Percentiles rank a stretch among this genome's conserved stretches.
Evolutionary conservation across 1,284 basidiomycete genomes (phyloP).

Genomic region (Lentinula novae-zelandiae): DNA sequence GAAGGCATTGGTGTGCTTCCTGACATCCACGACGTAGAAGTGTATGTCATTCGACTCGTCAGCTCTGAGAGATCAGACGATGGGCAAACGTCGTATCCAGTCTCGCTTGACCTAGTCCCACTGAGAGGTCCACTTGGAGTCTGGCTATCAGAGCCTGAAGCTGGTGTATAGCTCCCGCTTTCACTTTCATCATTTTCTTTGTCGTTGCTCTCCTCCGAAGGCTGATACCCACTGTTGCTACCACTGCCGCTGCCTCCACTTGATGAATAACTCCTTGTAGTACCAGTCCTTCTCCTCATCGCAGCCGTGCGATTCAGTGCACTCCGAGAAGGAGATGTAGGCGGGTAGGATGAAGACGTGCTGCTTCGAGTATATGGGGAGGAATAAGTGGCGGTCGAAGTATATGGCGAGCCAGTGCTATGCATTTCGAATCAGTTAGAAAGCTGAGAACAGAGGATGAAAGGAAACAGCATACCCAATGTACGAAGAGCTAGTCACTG

Average conservation of each 20-base stretch:
- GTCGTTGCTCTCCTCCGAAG: slow-evolving; percentile 19
- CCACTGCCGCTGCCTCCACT: slow-evolving; percentile 20
- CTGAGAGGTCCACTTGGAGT: slow-evolving; percentile 20
- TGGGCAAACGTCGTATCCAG: slow-evolving; percentile 45
- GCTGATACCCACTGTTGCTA: slow-evolving; percentile 11
- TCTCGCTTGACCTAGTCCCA: slow-evolving; percentile 35
- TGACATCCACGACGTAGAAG: slow-evolving; percentile 20
- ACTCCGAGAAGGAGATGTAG: slow-evolving; percentile 20
- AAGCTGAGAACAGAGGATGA: slow-evolving; percentile 18
- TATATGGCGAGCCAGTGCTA: slow-evolving; percentile 23
- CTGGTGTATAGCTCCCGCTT: slow-evolving; percentile 1
- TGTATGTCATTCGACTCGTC: slow-evolving; percentile 25
- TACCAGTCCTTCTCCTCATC: slow-evolving; percentile 44
- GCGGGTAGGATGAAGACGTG: slow-evolving; percentile 9
- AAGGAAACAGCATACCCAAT: slow-evolving; percentile 6
- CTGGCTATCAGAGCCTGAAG: slow-evolving; percentile 15
- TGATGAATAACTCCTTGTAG: slow-evolving; percentile 32
- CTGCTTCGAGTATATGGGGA: slow-evolving; percentile 19
- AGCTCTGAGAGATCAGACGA: slow-evolving; percentile 44
- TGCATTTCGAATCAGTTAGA: slow-evolving; percentile 1
- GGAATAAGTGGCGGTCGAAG: slow-evolving; percentile 24
- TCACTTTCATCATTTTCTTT: slow-evolving; percentile 19
- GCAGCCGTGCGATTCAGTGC: slow-evolving; percentile 55
- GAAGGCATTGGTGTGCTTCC: slow-evolving; percentile 25
- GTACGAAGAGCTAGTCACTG: slow-evolving; percentile 14